Evolutionary conservation across 1,139 yeast species (phyloP).

Genomic region (Yamadazyma conglobata): DNA sequence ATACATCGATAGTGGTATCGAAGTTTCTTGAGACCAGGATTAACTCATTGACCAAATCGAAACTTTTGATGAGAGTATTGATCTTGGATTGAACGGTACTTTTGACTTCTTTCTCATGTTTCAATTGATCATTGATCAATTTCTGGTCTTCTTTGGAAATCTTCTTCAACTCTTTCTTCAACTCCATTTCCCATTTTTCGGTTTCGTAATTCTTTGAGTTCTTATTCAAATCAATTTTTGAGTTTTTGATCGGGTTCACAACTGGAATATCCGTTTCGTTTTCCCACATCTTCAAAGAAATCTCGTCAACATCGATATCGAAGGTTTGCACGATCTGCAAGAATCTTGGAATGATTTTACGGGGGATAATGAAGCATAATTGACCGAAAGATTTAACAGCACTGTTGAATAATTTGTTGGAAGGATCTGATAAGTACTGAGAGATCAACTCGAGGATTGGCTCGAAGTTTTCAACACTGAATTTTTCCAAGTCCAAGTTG

Average conservation of each 20-base stretch:
- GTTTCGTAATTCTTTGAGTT: slow-evolving; percentile 83
- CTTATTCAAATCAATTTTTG: slow-evolving; percentile 43
- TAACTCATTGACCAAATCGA: slow-evolving; percentile 52
- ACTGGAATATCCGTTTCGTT: slow-evolving; percentile 55
- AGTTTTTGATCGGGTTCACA: slow-evolving; percentile 51
- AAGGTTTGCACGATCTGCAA: slow-evolving; percentile 34
- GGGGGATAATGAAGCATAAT: slow-evolving; percentile 67
- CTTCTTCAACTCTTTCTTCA: slow-evolving; percentile 73
- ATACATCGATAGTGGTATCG: slow-evolving; percentile 63
- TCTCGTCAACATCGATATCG: slow-evolving; percentile 27
- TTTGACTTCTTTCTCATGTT: slow-evolving; percentile 58
- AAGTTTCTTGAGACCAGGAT: slow-evolving; percentile 47
- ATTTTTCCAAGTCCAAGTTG: slow-evolving; percentile 59
- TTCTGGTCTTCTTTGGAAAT: slow-evolving; percentile 74
- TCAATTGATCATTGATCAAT: slow-evolving; percentile 57
- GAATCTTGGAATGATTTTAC: slow-evolving; percentile 51
- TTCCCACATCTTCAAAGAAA: slow-evolving; percentile 61
- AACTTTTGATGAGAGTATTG: slow-evolving; percentile 42
- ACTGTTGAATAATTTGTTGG: slow-evolving; percentile 32
- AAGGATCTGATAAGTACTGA: slow-evolving; percentile 5
- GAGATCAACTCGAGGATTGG: slow-evolving; percentile 27
- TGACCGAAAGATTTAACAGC: slow-evolving; percentile 61
- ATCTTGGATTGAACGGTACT: slow-evolving; percentile 36
- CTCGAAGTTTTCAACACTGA: slow-evolving; percentile 43
- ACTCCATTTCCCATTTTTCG: slow-evolving; percentile 82